These are phyloP conservation scores for Yamadazyma sp. DNA, from an alignment of 805 yeast species.

Conservation along the genomic window DNA sequence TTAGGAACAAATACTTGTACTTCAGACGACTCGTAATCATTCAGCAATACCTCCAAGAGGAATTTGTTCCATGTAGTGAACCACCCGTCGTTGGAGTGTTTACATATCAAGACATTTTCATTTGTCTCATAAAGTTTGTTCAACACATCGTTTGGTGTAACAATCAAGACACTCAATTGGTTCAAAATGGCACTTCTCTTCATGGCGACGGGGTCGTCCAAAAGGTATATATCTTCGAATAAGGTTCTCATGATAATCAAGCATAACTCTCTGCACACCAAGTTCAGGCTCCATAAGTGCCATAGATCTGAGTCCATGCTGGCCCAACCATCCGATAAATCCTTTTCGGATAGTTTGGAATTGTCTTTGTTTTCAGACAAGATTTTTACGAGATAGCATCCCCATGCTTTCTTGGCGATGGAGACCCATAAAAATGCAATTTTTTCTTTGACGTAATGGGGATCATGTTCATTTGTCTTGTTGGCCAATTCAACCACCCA, in stretches of 20 bases:
- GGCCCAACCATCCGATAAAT: constrained; percentile 70
- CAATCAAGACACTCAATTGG: constrained; percentile 80
- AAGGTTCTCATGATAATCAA: constrained; percentile 78
- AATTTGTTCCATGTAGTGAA: constrained; percentile 63
- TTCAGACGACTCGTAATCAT: constrained; percentile 25
- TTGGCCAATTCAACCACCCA: constrained; percentile 83
- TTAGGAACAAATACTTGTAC: constrained; percentile 56
- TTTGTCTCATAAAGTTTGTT: constrained; percentile 63
- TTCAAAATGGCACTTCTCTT: constrained; percentile 74
- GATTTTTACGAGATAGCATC: constrained; percentile 53
- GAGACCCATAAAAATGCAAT: constrained; percentile 89
- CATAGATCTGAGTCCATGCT: constrained; percentile 80
- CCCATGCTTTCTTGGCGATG: constrained; percentile 90
- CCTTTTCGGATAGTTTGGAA: constrained; percentile 41
- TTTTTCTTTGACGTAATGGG: constrained; percentile 88
- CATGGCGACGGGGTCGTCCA: constrained; percentile 89
- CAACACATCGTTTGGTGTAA: constrained; percentile 68
- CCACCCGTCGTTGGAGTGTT: constrained; percentile 84
- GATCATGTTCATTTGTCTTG: constrained; percentile 62
- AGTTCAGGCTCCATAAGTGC: constrained; percentile 67
- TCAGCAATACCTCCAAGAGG: constrained; percentile 32
- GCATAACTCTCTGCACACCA: constrained; percentile 70
- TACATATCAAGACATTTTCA: constrained; percentile 60
- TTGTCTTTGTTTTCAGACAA: constrained; percentile 9
- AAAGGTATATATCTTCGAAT: constrained; percentile 88